Conservation (phyloP, 345 rosid genomes). For the Turnera subulata region DNA sequence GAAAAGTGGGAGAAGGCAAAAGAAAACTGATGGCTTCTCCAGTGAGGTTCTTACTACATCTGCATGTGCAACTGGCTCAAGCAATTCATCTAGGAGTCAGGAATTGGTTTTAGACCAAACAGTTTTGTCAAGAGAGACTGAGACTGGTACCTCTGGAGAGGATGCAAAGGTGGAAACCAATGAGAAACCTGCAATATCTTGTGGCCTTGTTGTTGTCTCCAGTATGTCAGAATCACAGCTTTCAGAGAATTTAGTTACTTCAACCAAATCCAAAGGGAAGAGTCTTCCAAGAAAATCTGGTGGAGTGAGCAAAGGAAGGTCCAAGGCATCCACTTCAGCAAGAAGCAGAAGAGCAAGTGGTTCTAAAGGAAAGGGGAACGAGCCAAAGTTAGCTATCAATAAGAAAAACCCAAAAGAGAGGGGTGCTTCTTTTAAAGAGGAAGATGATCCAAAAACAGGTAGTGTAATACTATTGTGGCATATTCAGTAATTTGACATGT, state of each 20-base stretch:
- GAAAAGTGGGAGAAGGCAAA: constrained; percentile 31
- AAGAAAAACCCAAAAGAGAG: constrained; percentile 36
- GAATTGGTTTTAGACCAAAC: constrained; percentile 23
- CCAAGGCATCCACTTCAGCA: constrained; percentile 39
- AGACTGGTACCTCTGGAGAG: constrained; percentile 24
- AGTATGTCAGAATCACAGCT: constrained; percentile 22
- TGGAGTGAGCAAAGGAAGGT: constrained; percentile 40
- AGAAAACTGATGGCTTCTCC: constrained; percentile 17
- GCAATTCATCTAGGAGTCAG: constrained; percentile 24
- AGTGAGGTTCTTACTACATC: constrained; percentile 25
- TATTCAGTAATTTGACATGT: not conserved
- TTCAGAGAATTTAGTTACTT: constrained; percentile 24
- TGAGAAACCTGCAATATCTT: constrained; percentile 17
- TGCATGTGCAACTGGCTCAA: constrained; percentile 27
- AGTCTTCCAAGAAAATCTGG: constrained; percentile 37
- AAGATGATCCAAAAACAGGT: constrained; percentile 47
- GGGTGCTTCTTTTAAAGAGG: constrained; percentile 21
- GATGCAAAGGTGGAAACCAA: constrained; percentile 14
- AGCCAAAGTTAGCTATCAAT: constrained; percentile 30
- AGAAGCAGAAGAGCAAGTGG: constrained; percentile 40
- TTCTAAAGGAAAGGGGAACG: constrained; percentile 30
- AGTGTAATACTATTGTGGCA: constrained; percentile 13
- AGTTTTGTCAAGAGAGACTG: constrained; percentile 24
- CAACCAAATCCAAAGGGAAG: constrained; percentile 28
- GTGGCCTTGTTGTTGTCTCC: constrained; percentile 16